Evolutionary conservation across 306 rosid species (phyloP), one percentile per base, ranked within the genome.

Genomic region (Glycine soja): DNA sequence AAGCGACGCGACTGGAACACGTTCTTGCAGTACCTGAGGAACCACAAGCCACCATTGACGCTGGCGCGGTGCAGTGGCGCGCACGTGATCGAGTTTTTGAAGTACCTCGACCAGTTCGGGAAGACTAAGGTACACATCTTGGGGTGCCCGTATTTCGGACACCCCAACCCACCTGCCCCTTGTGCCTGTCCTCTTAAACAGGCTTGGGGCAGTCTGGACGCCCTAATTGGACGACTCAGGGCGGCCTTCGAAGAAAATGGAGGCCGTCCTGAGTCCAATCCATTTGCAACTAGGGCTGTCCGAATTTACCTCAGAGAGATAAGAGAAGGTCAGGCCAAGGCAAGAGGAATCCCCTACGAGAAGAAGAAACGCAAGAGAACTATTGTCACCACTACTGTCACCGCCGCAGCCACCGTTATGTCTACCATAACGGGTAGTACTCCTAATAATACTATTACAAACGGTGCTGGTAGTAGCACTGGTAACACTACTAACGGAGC

Each of bases 1-100:
- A 96, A 96, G 68, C 79, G 98, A 54, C 83, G 99, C 1, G 99
- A 96, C 91, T 96, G 99, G 99, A 96, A 92, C 90, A 96, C 98
- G 47, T 96, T 96, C 80, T 65, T 87, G 72, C 99, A 96, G 90
- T 96, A 96, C 81, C 86, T 96, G 40, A 81, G 76, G 69, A 93
- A 90, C 82, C 99, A 96, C 87, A 96, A 96, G 84, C 99, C 99
- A 11, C 99, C 99, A 24, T 85, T 96, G 63, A 87, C 93, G 45
- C 76, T 96, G 45, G 91, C 90, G 0, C 91, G 94, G 63, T 96
- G 99, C 92, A 96, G 99, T 72, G 98, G 99, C 3, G 99, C 99
- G 2, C 98, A 96, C 84, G 99, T 96, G 82, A 92, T 96, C 59
- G 99, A 96, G 72, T 96, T 93, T 80, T 43, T 96, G 70, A 96